These are phyloP conservation scores for Populus hybrid DNA, from an alignment of 441 rosid genomes.

Conservation along the genomic window DNA sequence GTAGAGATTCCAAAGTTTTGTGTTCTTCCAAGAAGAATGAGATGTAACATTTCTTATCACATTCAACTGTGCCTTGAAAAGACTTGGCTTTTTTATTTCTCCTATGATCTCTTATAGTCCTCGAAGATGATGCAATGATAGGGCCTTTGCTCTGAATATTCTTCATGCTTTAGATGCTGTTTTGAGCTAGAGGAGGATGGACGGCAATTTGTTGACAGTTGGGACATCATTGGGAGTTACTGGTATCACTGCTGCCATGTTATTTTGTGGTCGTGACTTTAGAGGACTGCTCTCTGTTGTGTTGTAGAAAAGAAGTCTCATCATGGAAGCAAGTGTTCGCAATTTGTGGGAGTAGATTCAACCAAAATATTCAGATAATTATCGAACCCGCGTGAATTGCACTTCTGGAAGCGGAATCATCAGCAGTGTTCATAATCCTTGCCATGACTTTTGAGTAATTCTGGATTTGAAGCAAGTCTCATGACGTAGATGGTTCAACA, in stretches of 20 bases:
- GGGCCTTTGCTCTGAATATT: background rate
- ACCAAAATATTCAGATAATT: no score
- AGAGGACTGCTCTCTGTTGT: no score
- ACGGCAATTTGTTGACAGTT: background rate
- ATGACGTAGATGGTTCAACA: no score
- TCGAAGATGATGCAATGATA: slow-evolving; percentile 6
- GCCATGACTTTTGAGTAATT: no score
- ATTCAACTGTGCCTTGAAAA: background rate
- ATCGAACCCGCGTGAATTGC: no score
- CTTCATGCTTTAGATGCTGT: background rate
- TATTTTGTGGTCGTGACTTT: background rate
- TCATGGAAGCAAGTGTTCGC: no score
- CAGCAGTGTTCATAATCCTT: no score
- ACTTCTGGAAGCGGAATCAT: no score
- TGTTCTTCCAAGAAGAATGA: background rate
- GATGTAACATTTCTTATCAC: slow-evolving; percentile 6
- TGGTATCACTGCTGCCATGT: background rate
- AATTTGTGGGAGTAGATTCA: no score
- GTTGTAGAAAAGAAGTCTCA: no score
- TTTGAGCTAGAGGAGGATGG: background rate
- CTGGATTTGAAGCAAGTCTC: no score
- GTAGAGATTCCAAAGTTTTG: slow-evolving; percentile 7
- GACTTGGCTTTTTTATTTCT: background rate
- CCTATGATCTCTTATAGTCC: background rate
- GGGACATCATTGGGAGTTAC: background rate